Conservation (phyloP, 2,329 filamentous ascomycete species). For the Nemania sp. region DNA sequence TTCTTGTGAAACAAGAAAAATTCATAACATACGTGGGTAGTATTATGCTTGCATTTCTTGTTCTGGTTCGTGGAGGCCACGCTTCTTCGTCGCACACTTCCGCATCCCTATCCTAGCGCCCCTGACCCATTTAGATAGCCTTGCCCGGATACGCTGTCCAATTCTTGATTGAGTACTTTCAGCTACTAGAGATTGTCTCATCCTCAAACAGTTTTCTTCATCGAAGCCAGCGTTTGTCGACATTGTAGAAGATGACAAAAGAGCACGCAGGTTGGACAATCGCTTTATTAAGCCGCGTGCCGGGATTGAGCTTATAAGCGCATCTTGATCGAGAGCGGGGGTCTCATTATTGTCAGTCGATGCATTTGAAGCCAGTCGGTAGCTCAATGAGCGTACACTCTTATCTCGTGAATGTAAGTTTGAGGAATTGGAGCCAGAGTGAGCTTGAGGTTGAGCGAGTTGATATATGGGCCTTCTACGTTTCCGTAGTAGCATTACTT, state of each 20-base stretch:
- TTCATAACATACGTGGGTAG: conserved; percentile 14
- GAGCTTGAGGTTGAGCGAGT: conserved; percentile 4
- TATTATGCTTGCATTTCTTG: conserved; percentile 15
- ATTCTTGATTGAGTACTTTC: conserved; percentile 21
- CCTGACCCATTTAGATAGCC: conserved; percentile 35
- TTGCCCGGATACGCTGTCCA: conserved; percentile 33
- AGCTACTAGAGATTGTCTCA: conserved; percentile 9
- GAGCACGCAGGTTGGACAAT: conserved; percentile 33
- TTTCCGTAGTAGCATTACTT: conserved; percentile 22
- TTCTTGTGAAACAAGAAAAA: conserved; percentile 20
- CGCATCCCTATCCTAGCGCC: conserved; percentile 33
- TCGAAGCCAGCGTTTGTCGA: neutral
- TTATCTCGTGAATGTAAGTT: conserved; percentile 1
- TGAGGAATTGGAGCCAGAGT: neutral
- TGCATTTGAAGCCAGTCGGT: conserved; percentile 12
- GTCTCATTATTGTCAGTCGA: conserved; percentile 11
- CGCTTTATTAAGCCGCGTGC: conserved; percentile 32
- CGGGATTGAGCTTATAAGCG: conserved; percentile 16
- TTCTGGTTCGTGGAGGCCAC: neutral
- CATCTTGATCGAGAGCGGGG: conserved; percentile 8
- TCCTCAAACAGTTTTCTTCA: conserved; percentile 2
- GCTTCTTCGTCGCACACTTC: conserved; percentile 27
- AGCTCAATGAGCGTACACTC: neutral
- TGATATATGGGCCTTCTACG: conserved; percentile 22
- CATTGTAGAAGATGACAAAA: conserved; percentile 25